A percentile compares a stretch with the other conserved stretches of the same genome.
These are phyloP conservation scores for Mycena galericulata DNA, from an alignment of 768 basidiomycete species.

Conservation along the genomic window DNA sequence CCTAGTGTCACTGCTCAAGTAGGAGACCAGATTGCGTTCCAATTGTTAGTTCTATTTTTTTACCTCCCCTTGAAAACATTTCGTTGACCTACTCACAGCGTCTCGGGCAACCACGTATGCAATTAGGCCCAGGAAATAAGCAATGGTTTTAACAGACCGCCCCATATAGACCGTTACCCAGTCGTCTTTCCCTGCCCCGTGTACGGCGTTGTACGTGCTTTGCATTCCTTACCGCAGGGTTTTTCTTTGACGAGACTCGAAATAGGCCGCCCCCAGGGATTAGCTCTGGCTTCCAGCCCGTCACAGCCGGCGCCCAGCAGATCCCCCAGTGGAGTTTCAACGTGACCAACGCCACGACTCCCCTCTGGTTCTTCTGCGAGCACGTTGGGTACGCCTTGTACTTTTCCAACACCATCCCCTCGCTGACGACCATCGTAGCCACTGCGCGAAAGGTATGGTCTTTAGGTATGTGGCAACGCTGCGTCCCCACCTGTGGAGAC, in stretches of 20 bases:
- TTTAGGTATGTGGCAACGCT: too few relatives aligned
- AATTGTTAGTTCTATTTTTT: slow-evolving; percentile 30
- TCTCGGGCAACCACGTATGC: slow-evolving; percentile 48
- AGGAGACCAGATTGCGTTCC: slow-evolving; percentile 31
- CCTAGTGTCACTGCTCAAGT: slow-evolving; percentile 35
- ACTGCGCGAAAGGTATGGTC: slow-evolving; percentile 57
- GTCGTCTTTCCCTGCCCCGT: slow-evolving; percentile 59
- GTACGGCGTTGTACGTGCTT: slow-evolving; percentile 41
- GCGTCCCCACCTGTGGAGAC: too few relatives aligned
- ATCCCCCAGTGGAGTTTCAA: slow-evolving; percentile 55
- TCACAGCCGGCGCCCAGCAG: slow-evolving; percentile 39
- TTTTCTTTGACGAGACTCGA: background rate
- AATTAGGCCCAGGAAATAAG: too few relatives aligned
- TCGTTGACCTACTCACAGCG: slow-evolving; percentile 31
- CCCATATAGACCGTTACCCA: slow-evolving; percentile 55
- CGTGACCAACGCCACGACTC: slow-evolving; percentile 48
- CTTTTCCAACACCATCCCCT: background rate
- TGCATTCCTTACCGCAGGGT: too few relatives aligned
- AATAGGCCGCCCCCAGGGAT: slow-evolving; percentile 47
- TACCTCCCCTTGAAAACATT: slow-evolving; percentile 1
- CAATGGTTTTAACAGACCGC: background rate
- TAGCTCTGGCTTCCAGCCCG: slow-evolving; percentile 54
- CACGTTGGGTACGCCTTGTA: slow-evolving; percentile 41
- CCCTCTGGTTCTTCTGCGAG: slow-evolving; percentile 62
- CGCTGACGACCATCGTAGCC: slow-evolving; percentile 35